Evolutionary conservation across 2,329 filamentous ascomycete genomes (phyloP).

Genomic region (Paracorniculantispora psalliotae): DNA sequence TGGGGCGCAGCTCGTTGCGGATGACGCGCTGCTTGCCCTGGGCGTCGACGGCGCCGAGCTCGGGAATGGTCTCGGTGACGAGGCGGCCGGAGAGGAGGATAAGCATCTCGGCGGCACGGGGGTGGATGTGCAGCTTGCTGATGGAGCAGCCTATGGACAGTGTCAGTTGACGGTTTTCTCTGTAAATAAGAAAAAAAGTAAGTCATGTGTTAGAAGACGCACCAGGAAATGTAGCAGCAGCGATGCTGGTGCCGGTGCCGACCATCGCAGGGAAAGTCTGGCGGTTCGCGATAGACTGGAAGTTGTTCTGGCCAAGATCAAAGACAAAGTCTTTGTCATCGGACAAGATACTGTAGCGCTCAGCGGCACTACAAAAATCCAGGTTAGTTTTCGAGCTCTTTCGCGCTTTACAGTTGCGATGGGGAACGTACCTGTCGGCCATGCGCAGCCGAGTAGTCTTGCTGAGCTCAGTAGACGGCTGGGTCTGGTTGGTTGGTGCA

Average conservation of each 20-base stretch:
- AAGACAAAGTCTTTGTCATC: conserved; percentile 44
- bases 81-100: conserved; percentile 45
- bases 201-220: conserved; percentile 21
- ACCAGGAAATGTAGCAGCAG: conserved; percentile 45
- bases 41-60: conserved; percentile 43
- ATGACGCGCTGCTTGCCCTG: conserved; percentile 38
- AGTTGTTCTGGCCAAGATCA: conserved; percentile 43
- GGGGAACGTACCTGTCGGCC: conserved; percentile 31
- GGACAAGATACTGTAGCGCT: conserved; percentile 39
- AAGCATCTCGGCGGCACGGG: conserved; percentile 49
- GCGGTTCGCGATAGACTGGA: conserved; percentile 47
- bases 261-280: conserved; percentile 54
- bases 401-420: neutral
- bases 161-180: neutral
- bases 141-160: conserved; percentile 41
- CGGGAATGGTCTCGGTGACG: conserved; percentile 47
- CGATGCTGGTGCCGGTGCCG: conserved; percentile 45
- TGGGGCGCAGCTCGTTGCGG: conserved; percentile 34
- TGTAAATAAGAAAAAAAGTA: neutral
- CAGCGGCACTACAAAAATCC: conserved; percentile 29
- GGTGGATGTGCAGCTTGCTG: conserved; percentile 53
- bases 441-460: conserved; percentile 35
- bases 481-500: conserved; percentile 3
- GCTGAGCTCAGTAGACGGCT: conserved; percentile 21
- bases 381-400: conserved; percentile 15